Evolutionary conservation across 441 rosid species (phyloP).

Genomic region (Pelargonium cotyledonis): DNA sequence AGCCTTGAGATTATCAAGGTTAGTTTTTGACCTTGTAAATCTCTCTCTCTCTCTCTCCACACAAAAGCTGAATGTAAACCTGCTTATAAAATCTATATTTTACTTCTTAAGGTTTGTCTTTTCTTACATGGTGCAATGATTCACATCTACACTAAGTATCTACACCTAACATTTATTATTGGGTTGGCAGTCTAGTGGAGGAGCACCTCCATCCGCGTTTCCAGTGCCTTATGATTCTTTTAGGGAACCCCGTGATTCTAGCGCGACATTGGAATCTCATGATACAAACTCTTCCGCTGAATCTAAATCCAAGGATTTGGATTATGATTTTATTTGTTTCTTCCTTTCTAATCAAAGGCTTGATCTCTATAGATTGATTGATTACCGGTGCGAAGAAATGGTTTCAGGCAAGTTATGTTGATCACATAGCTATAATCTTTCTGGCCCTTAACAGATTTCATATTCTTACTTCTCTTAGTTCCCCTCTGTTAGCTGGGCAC

Average conservation of each 20-base stretch:
- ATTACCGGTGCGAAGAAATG: constrained; percentile 86
- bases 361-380: constrained; percentile 80
- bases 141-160: no score
- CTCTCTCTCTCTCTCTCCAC: constrained; percentile 2
- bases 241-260: constrained; percentile 38
- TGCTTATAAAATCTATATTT: no score
- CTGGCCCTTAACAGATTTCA: not conserved
- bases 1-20: constrained; percentile 96
- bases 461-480: not conserved
- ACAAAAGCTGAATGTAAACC: no score
- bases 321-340: constrained; percentile 70
- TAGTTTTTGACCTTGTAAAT: constrained; percentile 15
- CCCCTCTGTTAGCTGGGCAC: no score
- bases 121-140: no score
- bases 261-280: constrained; percentile 23
- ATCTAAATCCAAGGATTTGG: constrained; percentile 51
- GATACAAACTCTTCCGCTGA: constrained; percentile 29
- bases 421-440: not conserved
- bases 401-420: constrained; percentile 43
- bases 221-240: constrained; percentile 69
- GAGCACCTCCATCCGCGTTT: constrained; percentile 83
- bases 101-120: no score
- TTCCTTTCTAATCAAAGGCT: constrained; percentile 73
- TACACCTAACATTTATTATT: constrained; percentile 15
- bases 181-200: constrained; percentile 63